Base-by-base conservation (phyloP, 371 early-diverging fungal genomes). In the Coemansia sp. region DNA sequence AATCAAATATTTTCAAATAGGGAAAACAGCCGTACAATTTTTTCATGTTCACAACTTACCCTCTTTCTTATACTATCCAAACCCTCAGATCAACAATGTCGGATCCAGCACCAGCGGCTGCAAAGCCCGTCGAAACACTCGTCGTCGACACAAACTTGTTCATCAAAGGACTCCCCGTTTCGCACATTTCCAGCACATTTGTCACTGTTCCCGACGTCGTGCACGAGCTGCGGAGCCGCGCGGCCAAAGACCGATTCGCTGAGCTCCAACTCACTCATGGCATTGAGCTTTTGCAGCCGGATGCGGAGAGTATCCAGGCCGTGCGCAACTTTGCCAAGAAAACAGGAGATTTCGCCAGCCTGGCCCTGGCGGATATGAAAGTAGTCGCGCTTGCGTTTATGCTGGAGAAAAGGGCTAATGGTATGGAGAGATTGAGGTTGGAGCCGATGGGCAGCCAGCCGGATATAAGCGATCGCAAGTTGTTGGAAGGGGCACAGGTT, bases 191-290 rank as follows among this genome's bases (percentile, higher is more conserved):
- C 1, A 84, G 88, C 37, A 85, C 88, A 33, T 90, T 94, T 62
- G 88, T 88, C 62, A 94, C 97, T 23, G 85, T 92, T 28, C 93
- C 94, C 9, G 96, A 96, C 73, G 95, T 98, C 6, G 57, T 95
- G 26, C 79, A 75, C 42, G 98, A 98, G 84, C 83, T 97, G 59
- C 84, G 92, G 37, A 95, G 95, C 83, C 79, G 79, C 59, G 85
- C 88, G 26, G 84, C 94, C 6, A 82, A 91, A 28, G 87, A 91
- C 28, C 85, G 83, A 26, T 77, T 93, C n/a, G 82, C 71, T 68
- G 84, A 62, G 75, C 89, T 66, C 85, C 90, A 51, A 85, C 23
- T 91, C 70, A 61, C 48, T 21, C 53, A 56, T 50, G 89, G 90
- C 56, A 75, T 94, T 26, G 65, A 86, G 67, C 71, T 87, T 50